phyloP scores from a whole-genome alignment of 2,329 filamentous ascomycete genomes.

The Apiospora koreana region DNA sequence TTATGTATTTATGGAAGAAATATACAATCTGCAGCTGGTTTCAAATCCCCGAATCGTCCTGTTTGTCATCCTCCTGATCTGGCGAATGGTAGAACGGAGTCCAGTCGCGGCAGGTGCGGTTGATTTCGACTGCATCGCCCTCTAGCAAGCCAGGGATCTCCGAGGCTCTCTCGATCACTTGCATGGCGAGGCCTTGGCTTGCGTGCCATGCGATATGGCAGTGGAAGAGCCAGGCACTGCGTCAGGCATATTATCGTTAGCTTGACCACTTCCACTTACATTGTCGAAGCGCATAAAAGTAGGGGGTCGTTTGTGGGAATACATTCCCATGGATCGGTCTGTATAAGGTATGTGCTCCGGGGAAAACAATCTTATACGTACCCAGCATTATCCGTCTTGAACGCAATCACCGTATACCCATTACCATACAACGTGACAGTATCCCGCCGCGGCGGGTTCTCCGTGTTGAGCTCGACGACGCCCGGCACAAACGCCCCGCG shows the following conservation, averaged over 20 bases:
- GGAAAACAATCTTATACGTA: background rate
- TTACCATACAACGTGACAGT: constrained; percentile 40
- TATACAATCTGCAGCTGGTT: background rate
- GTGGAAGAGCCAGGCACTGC: constrained; percentile 40
- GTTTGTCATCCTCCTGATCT: background rate
- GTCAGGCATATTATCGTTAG: background rate
- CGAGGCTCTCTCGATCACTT: constrained; percentile 41
- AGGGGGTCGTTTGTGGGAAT: too few species aligned
- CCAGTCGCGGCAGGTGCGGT: background rate
- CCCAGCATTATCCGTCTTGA: constrained; percentile 48
- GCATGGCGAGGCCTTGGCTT: constrained; percentile 46
- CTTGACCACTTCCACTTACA: background rate
- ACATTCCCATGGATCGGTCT: too few species aligned
- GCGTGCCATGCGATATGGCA: constrained; percentile 45
- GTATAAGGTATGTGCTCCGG: background rate
- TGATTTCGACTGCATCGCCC: background rate
- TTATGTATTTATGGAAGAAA: too few species aligned
- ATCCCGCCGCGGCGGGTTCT: constrained; percentile 48
- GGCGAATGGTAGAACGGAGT: background rate
- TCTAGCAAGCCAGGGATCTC: background rate
- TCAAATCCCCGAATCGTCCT: constrained; percentile 3
- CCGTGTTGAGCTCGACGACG: constrained; percentile 26
- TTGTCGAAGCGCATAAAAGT: background rate
- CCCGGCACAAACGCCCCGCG: background rate
- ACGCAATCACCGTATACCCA: constrained; percentile 49